Percentiles rank a stretch among this genome's conserved stretches.
phyloP scores from a whole-genome alignment of 345 rosid genomes.

The Arabidopsis suecica region DNA sequence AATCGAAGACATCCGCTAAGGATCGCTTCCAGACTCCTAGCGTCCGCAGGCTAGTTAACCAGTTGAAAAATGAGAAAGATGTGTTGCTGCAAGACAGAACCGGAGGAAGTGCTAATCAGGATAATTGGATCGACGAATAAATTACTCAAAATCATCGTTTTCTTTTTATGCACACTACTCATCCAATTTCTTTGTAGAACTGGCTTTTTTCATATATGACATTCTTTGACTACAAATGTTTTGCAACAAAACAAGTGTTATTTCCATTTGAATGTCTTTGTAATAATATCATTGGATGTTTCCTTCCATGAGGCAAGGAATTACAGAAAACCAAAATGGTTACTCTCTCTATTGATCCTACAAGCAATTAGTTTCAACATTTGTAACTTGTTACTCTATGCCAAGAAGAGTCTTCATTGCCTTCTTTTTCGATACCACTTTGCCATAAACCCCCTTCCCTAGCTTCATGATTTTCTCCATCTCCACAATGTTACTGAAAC shows the following conservation, averaged over 20 bases:
- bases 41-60: constrained; percentile 53
- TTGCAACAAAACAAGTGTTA: constrained; percentile 8
- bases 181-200: constrained; percentile 26
- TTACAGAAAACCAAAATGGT: constrained; percentile 31
- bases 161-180: neutral
- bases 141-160: neutral
- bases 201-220: neutral
- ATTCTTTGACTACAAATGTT: constrained; percentile 24
- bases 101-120: constrained; percentile 40
- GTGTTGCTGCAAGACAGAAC: constrained; percentile 49
- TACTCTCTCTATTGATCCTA: neutral
- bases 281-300: constrained; percentile 29
- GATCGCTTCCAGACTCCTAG: constrained; percentile 61
- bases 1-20: constrained; percentile 55
- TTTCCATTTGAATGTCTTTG: constrained; percentile 12
- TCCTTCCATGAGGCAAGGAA: constrained; percentile 37
- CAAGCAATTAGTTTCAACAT: constrained; percentile 5
- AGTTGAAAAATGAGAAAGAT: constrained; percentile 68
- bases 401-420: constrained; percentile 69
- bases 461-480: constrained; percentile 59
- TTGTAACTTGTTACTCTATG: constrained; percentile 1
- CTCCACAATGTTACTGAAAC: constrained; percentile 45
- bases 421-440: constrained; percentile 67
- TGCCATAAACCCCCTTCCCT: constrained; percentile 77
- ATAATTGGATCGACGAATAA: constrained; percentile 43